Evolutionary conservation across 345 rosid genomes (phyloP).

Genomic region (Eutrema japonicum): DNA sequence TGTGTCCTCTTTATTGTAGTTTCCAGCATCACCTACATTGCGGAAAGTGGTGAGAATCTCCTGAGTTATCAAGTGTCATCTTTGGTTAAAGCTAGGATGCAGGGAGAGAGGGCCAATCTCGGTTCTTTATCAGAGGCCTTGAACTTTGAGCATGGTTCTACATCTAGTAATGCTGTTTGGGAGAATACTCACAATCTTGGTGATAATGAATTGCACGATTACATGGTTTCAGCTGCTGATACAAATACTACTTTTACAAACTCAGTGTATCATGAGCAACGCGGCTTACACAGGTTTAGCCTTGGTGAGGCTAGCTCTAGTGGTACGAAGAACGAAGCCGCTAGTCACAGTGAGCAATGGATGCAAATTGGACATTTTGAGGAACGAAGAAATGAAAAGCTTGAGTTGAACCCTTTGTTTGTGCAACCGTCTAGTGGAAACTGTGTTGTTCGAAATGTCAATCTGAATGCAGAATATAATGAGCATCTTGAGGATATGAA

Average conservation of each 20-base stretch:
- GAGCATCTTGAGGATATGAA: constrained; percentile 51
- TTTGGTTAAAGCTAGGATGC: constrained; percentile 60
- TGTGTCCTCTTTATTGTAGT: background rate
- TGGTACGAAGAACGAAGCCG: constrained; percentile 49
- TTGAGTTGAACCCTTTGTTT: constrained; percentile 49
- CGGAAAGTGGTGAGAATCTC: constrained; percentile 35
- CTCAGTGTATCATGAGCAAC: constrained; percentile 62
- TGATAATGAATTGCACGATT: constrained; percentile 55
- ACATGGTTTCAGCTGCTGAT: constrained; percentile 52
- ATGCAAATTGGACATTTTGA: constrained; percentile 55
- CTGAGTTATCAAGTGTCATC: constrained; percentile 29
- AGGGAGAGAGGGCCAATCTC: constrained; percentile 75
- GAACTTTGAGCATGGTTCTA: constrained; percentile 77
- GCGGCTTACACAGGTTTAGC: constrained; percentile 52
- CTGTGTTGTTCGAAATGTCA: constrained; percentile 50
- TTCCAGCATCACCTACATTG: constrained; percentile 30
- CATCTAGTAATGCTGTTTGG: constrained; percentile 72
- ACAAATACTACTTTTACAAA: constrained; percentile 44
- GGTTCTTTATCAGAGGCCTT: constrained; percentile 76
- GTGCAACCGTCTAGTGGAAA: constrained; percentile 51
- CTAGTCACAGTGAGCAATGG: constrained; percentile 50
- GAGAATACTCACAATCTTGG: constrained; percentile 56
- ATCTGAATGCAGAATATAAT: constrained; percentile 60
- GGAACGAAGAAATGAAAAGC: constrained; percentile 51
- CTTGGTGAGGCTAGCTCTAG: constrained; percentile 49